Conservation (phyloP, 768 basidiomycete genomes). For the Auricularia sp. region DNA sequence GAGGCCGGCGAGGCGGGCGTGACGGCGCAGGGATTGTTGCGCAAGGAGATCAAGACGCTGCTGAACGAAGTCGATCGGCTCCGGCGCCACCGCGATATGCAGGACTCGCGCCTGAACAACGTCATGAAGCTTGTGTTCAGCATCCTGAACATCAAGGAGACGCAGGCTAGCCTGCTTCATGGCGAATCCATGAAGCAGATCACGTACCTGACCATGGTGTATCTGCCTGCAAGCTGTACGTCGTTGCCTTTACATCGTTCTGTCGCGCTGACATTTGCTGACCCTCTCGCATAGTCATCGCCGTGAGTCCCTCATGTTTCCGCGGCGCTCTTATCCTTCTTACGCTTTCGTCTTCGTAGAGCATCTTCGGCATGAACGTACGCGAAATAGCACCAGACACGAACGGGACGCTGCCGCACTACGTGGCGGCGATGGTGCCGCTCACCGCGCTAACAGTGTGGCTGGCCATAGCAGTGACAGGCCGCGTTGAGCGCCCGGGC, state of each 20-base stretch:
- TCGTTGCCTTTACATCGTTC: background rate
- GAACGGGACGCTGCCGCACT: slow-evolving; percentile 4
- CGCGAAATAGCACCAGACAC: background rate
- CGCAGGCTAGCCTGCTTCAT: background rate
- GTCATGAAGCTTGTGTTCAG: slow-evolving; percentile 36
- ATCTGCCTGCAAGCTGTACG: background rate
- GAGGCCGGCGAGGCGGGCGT: background rate
- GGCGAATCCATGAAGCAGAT: slow-evolving; percentile 1
- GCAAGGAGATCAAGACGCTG: slow-evolving; percentile 7
- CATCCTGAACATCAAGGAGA: slow-evolving; percentile 45
- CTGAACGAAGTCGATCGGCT: slow-evolving; percentile 8
- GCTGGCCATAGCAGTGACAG: slow-evolving; percentile 5
- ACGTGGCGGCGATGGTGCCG: slow-evolving; percentile 1
- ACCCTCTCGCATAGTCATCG: background rate
- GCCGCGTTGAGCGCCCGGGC: background rate
- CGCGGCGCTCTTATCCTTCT: background rate
- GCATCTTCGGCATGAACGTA: slow-evolving; percentile 8
- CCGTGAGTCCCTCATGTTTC: background rate
- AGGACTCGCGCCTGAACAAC: slow-evolving; percentile 22
- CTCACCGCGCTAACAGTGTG: slow-evolving; percentile 4
- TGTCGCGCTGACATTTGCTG: background rate
- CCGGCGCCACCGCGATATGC: slow-evolving; percentile 16
- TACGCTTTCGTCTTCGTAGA: background rate
- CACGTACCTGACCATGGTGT: background rate
- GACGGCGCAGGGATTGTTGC: slow-evolving; percentile 14